Percentiles rank a stretch among this genome's conserved stretches.
These are phyloP conservation scores for Tylopilus plumbeoviolaceoides DNA, from an alignment of 768 basidiomycete species.

Conservation along the genomic window DNA sequence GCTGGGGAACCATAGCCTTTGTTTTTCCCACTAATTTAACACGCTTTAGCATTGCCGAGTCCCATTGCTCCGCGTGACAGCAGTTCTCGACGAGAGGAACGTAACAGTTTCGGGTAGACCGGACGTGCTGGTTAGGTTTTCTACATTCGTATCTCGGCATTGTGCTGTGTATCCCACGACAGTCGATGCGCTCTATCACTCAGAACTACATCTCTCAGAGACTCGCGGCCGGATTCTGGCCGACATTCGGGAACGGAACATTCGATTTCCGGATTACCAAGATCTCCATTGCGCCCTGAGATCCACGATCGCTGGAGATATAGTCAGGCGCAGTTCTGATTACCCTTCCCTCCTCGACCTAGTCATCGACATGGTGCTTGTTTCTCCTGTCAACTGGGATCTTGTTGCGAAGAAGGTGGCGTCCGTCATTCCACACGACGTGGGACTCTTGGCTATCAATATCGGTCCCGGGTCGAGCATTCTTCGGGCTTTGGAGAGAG, in stretches of 20 bases:
- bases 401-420: conserved; percentile 33
- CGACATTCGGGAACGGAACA: conserved; percentile 42
- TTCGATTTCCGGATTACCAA: conserved; percentile 46
- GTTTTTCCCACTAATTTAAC: background rate
- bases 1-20: background rate
- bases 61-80: conserved; percentile 43
- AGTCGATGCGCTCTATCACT: conserved; percentile 54
- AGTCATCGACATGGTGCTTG: conserved; percentile 40
- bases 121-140: conserved; percentile 43
- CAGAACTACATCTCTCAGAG: conserved; percentile 13
- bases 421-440: conserved; percentile 8
- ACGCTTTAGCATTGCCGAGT: conserved; percentile 10
- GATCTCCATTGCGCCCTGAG: conserved; percentile 48
- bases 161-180: conserved; percentile 41
- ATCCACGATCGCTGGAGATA: conserved; percentile 42
- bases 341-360: conserved; percentile 34
- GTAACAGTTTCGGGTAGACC: conserved; percentile 60
- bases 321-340: conserved; percentile 22
- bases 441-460: conserved; percentile 39
- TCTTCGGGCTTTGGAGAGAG: conserved; percentile 37
- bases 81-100: conserved; percentile 43
- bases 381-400: conserved; percentile 53
- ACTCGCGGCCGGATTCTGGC: conserved; percentile 39
- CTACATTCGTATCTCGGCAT: conserved; percentile 31
- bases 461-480: conserved; percentile 46